Evolutionary conservation across 106 monocot species (phyloP), one percentile per base, ranked within the genome.

Genomic region (Ottelia alismoides): DNA sequence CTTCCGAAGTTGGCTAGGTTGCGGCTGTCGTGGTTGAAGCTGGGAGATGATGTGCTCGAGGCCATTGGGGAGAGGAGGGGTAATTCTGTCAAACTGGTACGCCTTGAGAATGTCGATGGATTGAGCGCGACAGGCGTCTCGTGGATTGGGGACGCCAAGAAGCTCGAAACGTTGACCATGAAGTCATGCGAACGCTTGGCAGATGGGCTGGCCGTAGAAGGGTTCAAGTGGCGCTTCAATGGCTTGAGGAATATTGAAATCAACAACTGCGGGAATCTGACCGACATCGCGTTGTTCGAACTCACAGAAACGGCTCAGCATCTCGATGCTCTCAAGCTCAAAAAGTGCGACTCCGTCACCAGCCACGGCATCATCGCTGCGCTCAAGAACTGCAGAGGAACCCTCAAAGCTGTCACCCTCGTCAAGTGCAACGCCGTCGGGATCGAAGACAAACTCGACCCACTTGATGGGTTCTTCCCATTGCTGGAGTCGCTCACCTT

Each of bases 321-420:
- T 0, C 48, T 70, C 18, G 44, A 53, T 14, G 55, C 46, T 11
- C 53, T 70, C 20, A 53, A 45, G 55, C 47, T 70, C 40, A 54
- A 70, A 12, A 47, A 47, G 23, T 70, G 62, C 31, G 35, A 55
- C 26, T 17, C 27, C 23, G 53, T 70, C 23, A 70, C 70, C 53
- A 47, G 48, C 1, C 2, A 3, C 2, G 70, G 70, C 2, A 16
- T 70, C 20, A 21, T 43, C 17, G 7, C 19, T 9, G 45, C 62
- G 1, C 44, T 70, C 25, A 30, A 17, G 30, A 70, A 70, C 23
- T 55, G 54, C 53, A 47, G 54, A 0, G 22, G 29, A 6, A 55
- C 70, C 2, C 70, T 70, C 20, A 61, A 62, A 28, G 31, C 31
- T 9, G 55, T 70, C 31, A 62, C 70, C 20, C 19, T 70, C 11